phyloP scores from a whole-genome alignment of 164 flowering plant genomes.

The Vitis riparia region DNA sequence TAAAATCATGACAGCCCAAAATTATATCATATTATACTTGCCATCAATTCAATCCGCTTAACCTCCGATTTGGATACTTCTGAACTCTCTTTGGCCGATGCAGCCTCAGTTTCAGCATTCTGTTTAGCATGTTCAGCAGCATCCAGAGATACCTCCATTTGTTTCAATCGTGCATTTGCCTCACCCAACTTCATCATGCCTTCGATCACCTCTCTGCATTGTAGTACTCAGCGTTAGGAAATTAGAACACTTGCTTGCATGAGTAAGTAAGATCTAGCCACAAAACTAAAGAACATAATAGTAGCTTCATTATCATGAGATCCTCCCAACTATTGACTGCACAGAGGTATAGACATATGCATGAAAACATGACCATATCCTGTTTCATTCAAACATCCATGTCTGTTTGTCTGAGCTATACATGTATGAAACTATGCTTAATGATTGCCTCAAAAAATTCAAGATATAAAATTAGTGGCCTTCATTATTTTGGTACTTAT shows the following conservation, averaged over 20 bases:
- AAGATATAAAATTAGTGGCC: too few relatives aligned
- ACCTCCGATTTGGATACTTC: slow-evolving; percentile 51
- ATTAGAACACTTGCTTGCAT: not conserved
- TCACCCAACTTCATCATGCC: slow-evolving; percentile 73
- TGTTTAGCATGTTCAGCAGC: slow-evolving; percentile 54
- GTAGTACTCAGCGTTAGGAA: not conserved
- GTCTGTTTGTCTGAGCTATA: too few relatives aligned
- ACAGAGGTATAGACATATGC: not conserved
- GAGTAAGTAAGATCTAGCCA: not conserved
- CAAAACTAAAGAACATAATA: not conserved
- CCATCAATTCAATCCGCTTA: slow-evolving; percentile 63
- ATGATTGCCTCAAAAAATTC: too few relatives aligned
- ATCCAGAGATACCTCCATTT: slow-evolving; percentile 76
- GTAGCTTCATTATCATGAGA: not conserved
- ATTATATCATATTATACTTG: slow-evolving; percentile 24
- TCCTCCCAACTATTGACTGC: not conserved
- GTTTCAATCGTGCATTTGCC: slow-evolving; percentile 61
- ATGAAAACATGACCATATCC: not conserved
- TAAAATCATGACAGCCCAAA: not conserved
- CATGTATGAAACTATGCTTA: too few relatives aligned
- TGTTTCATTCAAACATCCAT: too few relatives aligned
- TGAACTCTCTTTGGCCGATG: slow-evolving; percentile 58
- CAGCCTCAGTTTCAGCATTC: slow-evolving; percentile 68
- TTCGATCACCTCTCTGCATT: slow-evolving; percentile 74
- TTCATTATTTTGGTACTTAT: too few relatives aligned